phyloP scores from a whole-genome alignment of 2,329 filamentous ascomycete genomes.

The Orbilia ellipsospora region DNA sequence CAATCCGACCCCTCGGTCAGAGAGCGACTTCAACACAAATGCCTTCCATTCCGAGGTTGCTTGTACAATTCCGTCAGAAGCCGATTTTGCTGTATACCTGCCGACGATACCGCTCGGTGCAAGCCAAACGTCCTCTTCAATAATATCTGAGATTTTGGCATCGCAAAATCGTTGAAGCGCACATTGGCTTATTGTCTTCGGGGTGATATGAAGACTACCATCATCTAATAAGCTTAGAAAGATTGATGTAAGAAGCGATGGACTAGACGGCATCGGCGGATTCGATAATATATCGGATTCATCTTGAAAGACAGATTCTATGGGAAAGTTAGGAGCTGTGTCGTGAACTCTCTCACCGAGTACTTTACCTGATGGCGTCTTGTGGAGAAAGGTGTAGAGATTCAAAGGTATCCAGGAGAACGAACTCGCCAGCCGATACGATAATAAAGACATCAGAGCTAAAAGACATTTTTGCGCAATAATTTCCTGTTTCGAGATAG shows the following conservation, averaged over 20 bases:
- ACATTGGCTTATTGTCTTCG: conserved; percentile 36
- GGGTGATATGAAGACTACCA: conserved; percentile 38
- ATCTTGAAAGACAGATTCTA: neutral
- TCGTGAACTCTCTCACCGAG: neutral
- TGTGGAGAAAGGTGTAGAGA: conserved; percentile 44
- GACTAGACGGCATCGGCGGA: conserved; percentile 22
- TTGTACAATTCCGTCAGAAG: conserved; percentile 9
- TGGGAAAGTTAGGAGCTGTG: conserved; percentile 9
- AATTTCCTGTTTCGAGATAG: conserved; percentile 41
- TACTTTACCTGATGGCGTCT: conserved; percentile 1
- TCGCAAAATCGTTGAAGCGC: conserved; percentile 26
- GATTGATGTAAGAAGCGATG: conserved; percentile 39
- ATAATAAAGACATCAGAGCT: conserved; percentile 47
- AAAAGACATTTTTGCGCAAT: conserved; percentile 35
- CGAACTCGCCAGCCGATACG: conserved; percentile 41
- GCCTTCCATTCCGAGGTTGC: conserved; percentile 52
- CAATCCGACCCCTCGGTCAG: conserved; percentile 37
- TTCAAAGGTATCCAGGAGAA: conserved; percentile 50
- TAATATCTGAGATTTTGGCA: conserved; percentile 14
- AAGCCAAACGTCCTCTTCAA: conserved; percentile 43
- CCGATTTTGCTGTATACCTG: conserved; percentile 13
- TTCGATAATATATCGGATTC: conserved; percentile 34
- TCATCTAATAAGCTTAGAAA: conserved; percentile 36
- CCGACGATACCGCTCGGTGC: conserved; percentile 47
- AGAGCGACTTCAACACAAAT: conserved; percentile 41